Conservation (phyloP, 805 yeast genomes). For the Nakazawaea populi region DNA sequence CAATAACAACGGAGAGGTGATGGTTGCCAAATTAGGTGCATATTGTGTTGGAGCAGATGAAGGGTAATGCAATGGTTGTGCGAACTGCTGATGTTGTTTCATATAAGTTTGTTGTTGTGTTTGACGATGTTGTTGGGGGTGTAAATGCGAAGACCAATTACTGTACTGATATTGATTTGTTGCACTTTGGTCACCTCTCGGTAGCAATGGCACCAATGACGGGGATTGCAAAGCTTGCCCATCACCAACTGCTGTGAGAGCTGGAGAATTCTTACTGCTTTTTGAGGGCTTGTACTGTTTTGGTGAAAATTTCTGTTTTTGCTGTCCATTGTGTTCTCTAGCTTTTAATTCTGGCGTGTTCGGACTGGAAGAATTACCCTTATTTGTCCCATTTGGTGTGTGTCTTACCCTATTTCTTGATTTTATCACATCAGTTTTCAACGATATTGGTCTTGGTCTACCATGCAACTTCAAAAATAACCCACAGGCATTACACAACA, state of each 20-base stretch:
- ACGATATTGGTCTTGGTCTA: constrained; percentile 83
- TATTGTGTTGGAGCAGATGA: constrained; percentile 65
- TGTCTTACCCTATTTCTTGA: constrained; percentile 82
- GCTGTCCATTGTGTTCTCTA: constrained; percentile 28
- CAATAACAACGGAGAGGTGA: constrained; percentile 59
- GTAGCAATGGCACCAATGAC: constrained; percentile 33
- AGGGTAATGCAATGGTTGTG: constrained; percentile 60
- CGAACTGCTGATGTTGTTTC: constrained; percentile 20
- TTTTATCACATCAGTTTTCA: constrained; percentile 89
- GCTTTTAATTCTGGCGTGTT: constrained; percentile 54
- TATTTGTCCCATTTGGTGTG: constrained; percentile 14
- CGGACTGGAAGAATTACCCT: constrained; percentile 30
- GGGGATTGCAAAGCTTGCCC: constrained; percentile 23
- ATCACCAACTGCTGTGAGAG: background rate
- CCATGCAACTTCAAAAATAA: constrained; percentile 86
- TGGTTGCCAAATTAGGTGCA: constrained; percentile 57
- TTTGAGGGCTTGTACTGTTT: constrained; percentile 28
- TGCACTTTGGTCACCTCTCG: constrained; percentile 24
- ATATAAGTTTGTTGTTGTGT: constrained; percentile 13
- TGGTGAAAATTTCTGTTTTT: constrained; percentile 24
- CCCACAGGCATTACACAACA: constrained; percentile 93
- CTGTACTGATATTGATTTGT: constrained; percentile 16
- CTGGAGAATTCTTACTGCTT: constrained; percentile 10
- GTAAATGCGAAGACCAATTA: constrained; percentile 11
- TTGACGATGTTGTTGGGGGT: constrained; percentile 9